Evolutionary conservation across 2,329 filamentous ascomycete genomes (phyloP).

Genomic region (Arthrinium puccinioides): DNA sequence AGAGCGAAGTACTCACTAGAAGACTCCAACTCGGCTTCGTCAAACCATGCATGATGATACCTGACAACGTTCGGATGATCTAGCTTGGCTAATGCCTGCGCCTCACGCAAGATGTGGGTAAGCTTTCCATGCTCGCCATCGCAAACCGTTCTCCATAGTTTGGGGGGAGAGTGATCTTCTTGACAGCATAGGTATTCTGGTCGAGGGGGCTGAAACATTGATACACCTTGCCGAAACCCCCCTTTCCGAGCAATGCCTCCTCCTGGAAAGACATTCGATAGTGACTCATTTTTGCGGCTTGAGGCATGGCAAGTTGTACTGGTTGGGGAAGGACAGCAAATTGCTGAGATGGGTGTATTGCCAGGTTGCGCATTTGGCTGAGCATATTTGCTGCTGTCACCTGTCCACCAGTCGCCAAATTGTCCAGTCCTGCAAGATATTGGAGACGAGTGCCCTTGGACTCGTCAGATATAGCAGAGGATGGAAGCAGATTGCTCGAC

Average conservation of each 20-base stretch:
- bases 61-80: constrained; percentile 25
- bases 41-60: constrained; percentile 24
- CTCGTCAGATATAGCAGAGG: constrained; percentile 12
- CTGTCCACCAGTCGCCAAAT: constrained; percentile 12
- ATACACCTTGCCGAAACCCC: constrained; percentile 25
- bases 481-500: constrained; percentile 13
- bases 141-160: constrained; percentile 17
- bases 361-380: constrained; percentile 15
- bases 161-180: constrained; percentile 22
- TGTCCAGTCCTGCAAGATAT: constrained; percentile 21
- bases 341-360: constrained; percentile 11
- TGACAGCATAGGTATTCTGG: constrained; percentile 22
- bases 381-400: constrained; percentile 4
- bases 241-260: constrained; percentile 19
- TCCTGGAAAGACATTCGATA: constrained; percentile 21
- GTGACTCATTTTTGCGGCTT: constrained; percentile 14
- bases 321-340: constrained; percentile 14
- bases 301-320: constrained; percentile 12
- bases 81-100: constrained; percentile 21
- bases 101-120: constrained; percentile 20
- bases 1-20: constrained; percentile 6
- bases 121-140: constrained; percentile 21
- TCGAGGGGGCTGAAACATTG: constrained; percentile 21
- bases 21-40: constrained; percentile 21
- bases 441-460: constrained; percentile 13